Evolutionary conservation across 176 grass and related monocot species (phyloP).

Genomic region (Echinochloa phyllopogon): DNA sequence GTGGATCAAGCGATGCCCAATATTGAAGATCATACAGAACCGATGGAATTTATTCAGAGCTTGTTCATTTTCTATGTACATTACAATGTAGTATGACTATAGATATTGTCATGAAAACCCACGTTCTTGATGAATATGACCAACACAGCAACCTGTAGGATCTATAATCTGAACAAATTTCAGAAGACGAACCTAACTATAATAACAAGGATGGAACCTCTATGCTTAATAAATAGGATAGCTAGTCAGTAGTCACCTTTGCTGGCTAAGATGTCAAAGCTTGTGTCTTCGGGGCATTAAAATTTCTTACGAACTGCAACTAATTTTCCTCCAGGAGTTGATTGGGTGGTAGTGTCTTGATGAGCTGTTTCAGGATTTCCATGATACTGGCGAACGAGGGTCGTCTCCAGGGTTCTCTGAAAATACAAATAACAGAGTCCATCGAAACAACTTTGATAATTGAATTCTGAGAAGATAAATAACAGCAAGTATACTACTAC

Average conservation of each 20-base stretch:
- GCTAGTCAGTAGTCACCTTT: constrained; percentile 22
- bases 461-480: constrained; percentile 20
- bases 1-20: background rate
- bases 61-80: constrained; percentile 25
- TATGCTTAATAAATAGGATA: background rate
- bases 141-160: background rate
- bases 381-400: constrained; percentile 82
- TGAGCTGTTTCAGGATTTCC: constrained; percentile 69
- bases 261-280: background rate
- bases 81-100: constrained; percentile 24
- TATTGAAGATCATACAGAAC: background rate
- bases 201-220: background rate
- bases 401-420: constrained; percentile 76
- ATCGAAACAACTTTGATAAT: constrained; percentile 25
- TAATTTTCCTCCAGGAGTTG: constrained; percentile 46
- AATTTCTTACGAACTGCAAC: constrained; percentile 1
- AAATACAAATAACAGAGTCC: constrained; percentile 7
- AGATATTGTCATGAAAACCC: background rate
- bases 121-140: background rate
- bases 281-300: background rate
- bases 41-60: background rate
- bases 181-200: background rate
- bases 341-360: constrained; percentile 54
- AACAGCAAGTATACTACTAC: constrained; percentile 27
- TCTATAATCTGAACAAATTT: constrained; percentile 15